Evolutionary conservation across 2,329 filamentous ascomycete genomes (phyloP).

Genomic region (Aaosphaeria pasadenensis): DNA sequence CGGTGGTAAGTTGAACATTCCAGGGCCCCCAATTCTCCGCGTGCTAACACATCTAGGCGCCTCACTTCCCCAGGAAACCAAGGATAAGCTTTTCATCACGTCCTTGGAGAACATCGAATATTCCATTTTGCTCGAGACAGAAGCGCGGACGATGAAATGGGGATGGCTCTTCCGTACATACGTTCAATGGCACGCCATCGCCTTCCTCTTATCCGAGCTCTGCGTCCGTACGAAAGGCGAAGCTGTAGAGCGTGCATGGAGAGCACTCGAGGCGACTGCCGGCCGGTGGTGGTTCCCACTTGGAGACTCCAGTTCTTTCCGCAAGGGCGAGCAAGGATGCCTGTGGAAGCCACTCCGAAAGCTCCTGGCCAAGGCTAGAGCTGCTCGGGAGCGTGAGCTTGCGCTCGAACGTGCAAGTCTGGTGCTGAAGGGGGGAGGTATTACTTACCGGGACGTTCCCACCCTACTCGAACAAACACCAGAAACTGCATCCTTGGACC

Average conservation of each 20-base stretch:
- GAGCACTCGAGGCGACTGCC: slow-evolving; percentile 50
- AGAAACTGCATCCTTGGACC: slow-evolving; percentile 7
- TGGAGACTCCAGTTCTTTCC: slow-evolving; percentile 14
- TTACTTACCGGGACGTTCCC: slow-evolving; percentile 11
- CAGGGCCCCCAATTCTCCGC: neutral
- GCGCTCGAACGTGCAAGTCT: slow-evolving; percentile 35
- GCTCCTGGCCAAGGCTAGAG: slow-evolving; percentile 57
- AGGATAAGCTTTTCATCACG: slow-evolving; percentile 67
- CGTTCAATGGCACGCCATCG: slow-evolving; percentile 64
- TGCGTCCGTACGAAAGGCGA: slow-evolving; percentile 57
- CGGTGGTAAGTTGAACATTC: slow-evolving; percentile 32
- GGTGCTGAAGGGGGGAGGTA: slow-evolving; percentile 19
- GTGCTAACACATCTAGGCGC: slow-evolving; percentile 28
- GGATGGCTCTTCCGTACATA: slow-evolving; percentile 64
- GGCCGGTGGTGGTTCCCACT: slow-evolving; percentile 42
- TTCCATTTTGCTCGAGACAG: slow-evolving; percentile 62
- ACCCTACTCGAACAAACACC: slow-evolving; percentile 10
- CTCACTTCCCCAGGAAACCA: slow-evolving; percentile 59
- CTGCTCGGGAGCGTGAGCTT: slow-evolving; percentile 52
- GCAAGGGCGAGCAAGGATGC: slow-evolving; percentile 45
- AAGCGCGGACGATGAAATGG: slow-evolving; percentile 61
- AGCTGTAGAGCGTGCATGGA: slow-evolving; percentile 60
- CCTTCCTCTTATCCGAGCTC: slow-evolving; percentile 59
- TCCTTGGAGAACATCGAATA: slow-evolving; percentile 75
- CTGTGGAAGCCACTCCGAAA: slow-evolving; percentile 63